These are phyloP conservation scores for Shiraia sp. DNA, from an alignment of 2,329 filamentous ascomycete species.

Conservation along the genomic window DNA sequence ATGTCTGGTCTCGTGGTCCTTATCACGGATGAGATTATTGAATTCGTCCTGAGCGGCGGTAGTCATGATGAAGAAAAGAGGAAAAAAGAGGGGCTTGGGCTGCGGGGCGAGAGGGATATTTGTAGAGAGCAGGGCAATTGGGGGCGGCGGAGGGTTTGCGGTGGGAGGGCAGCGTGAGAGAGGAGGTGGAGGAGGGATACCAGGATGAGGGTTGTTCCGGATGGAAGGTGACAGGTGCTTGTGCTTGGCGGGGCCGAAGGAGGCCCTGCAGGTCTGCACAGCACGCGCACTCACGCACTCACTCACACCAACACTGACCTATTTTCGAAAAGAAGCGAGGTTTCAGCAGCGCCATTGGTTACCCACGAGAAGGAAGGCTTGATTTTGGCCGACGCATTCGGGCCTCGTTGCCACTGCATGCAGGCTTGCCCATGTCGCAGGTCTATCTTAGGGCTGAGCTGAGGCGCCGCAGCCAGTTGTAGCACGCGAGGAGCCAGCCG, in stretches of 20 bases:
- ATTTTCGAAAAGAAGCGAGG: conserved; percentile 9
- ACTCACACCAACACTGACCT: conserved; percentile 9
- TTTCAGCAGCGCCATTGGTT: conserved; percentile 12
- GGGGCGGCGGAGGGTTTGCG: conserved; percentile 4
- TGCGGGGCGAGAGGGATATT: conserved; percentile 24
- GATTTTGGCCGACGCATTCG: too few relatives aligned
- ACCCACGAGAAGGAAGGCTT: conserved; percentile 3
- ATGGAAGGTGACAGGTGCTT: conserved; percentile 12
- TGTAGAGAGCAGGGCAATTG: conserved; percentile 20
- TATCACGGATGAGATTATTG: conserved; percentile 55
- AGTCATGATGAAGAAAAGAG: conserved; percentile 46
- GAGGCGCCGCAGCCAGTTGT: conserved; percentile 14
- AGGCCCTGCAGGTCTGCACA: too few relatives aligned
- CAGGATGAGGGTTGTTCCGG: conserved; percentile 5
- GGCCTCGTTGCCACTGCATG: too few relatives aligned
- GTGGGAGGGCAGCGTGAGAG: too few relatives aligned
- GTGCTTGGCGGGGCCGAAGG: conserved; percentile 18
- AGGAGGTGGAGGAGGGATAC: too few relatives aligned
- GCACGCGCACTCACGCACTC: too few relatives aligned
- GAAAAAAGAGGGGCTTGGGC: too few relatives aligned
- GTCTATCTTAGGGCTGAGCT: conserved; percentile 22
- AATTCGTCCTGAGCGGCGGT: conserved; percentile 55
- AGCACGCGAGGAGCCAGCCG: conserved; percentile 16
- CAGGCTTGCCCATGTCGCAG: conserved; percentile 8
- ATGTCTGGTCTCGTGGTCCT: conserved; percentile 48